Evolutionary conservation across 306 rosid genomes (phyloP), one percentile per base, ranked within the genome.

Genomic region (Trifolium pratense): DNA sequence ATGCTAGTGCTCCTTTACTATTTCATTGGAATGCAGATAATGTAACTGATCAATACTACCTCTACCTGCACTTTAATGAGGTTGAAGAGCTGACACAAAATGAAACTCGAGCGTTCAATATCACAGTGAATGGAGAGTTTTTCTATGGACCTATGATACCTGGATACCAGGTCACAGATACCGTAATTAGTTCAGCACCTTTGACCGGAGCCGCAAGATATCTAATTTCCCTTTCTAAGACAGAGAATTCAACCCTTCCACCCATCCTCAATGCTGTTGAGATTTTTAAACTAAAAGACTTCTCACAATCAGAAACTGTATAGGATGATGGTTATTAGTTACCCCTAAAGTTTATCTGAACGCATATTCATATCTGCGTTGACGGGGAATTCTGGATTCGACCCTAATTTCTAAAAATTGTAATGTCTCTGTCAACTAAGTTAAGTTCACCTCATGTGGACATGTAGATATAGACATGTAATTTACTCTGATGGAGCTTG

Each of bases 181-280:
- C 59, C 34, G 0, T 59, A 21, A 18, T 0, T 7, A 29, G 31
- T 8, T 0, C 0, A 5, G 0, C 10, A 5, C 49, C 82, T 17
- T 29, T 32, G 18, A 6, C 32, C 3, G 78, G 78, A 16, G 16
- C 14, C 12, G 7, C 0, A n/a, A 7, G 16, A 0, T 75, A 80
- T 45, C 3, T 0, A 0, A 15, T 74, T 31, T 69, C 84, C 1
- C 25, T 84, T 23, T 1, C 0, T 18, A 32, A 14, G 61, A 70
- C 79, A 2, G 10, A 26, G 13, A 12, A 0, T 26, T 84, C 88
- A 17, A 86, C 84, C 4, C 86, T 67, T 66, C 87, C 87, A 21
- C 88, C 88, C 5, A 65, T 73, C 53, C 7, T 81, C 56, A 86
- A 79, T n/a, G 90, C 84, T 13, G 0, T 81, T 66, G 90, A 86